Evolutionary conservation across 441 rosid genomes (phyloP).

Genomic region (Brassica balearica): DNA sequence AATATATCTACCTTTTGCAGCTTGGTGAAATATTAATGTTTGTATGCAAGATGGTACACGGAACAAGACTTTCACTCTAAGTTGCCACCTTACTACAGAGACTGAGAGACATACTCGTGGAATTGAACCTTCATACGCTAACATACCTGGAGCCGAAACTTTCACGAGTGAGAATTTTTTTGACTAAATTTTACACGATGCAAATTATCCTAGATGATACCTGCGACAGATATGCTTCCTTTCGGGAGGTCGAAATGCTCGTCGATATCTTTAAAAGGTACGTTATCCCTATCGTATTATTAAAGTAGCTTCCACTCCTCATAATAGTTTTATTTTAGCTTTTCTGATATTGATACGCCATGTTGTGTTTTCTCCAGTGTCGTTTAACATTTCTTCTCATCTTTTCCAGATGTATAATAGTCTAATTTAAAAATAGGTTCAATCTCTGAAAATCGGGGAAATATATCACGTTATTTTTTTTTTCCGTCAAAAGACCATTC

Average conservation of each 20-base stretch:
- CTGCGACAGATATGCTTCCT: conserved; percentile 48
- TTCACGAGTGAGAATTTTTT: conserved; percentile 28
- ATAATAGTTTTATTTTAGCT: background rate
- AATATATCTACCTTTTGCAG: background rate
- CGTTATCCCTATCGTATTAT: too few species aligned
- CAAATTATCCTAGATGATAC: conserved; percentile 47
- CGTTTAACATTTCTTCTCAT: background rate
- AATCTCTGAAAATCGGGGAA: too few species aligned
- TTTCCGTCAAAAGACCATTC: too few species aligned
- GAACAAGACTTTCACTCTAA: conserved; percentile 31
- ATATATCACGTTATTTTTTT: too few species aligned
- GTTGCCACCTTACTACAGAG: conserved; percentile 39
- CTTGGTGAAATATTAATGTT: background rate
- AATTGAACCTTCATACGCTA: conserved; percentile 16
- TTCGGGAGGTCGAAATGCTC: conserved; percentile 38
- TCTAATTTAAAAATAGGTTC: too few species aligned
- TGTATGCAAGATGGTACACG: conserved; percentile 35
- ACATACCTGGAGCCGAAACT: conserved; percentile 43
- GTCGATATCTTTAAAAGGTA: conserved; percentile 39
- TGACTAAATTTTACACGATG: conserved; percentile 18
- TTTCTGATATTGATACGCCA: background rate
- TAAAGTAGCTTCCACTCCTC: background rate
- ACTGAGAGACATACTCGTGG: conserved; percentile 33
- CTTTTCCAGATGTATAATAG: background rate
- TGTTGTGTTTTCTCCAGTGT: background rate